Evolutionary conservation across 441 rosid species (phyloP).

Genomic region (Erodium chrysanthum): DNA sequence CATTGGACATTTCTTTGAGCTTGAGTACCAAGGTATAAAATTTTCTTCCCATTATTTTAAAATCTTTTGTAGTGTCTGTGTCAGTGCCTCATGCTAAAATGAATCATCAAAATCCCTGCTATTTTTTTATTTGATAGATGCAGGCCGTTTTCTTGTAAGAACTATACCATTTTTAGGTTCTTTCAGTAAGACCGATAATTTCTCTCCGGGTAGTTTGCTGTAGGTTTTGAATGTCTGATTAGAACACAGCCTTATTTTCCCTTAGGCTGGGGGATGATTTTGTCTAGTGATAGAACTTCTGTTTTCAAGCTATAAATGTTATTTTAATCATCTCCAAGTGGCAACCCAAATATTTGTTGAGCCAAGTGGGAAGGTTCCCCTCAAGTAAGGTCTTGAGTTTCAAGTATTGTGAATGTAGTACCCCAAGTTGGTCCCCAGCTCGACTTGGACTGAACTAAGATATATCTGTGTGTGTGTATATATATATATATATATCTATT

Average conservation of each 20-base stretch:
- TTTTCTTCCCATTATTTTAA: background rate
- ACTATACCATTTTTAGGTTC: background rate
- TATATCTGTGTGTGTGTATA: too few species aligned
- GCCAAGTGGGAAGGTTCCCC: background rate
- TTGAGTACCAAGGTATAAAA: constrained; percentile 77
- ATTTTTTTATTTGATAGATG: constrained; percentile 2
- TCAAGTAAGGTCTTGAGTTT: background rate
- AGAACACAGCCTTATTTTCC: background rate
- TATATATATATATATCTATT: too few species aligned
- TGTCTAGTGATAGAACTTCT: too few species aligned
- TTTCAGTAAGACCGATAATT: background rate
- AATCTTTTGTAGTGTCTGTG: constrained; percentile 10
- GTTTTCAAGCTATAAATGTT: too few species aligned
- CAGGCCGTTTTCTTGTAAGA: background rate
- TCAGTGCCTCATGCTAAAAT: constrained; percentile 9
- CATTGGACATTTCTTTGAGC: constrained; percentile 91
- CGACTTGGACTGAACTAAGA: too few species aligned
- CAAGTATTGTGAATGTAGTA: background rate
- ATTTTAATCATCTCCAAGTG: too few species aligned
- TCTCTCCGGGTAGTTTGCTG: background rate
- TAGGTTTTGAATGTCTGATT: background rate
- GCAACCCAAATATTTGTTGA: background rate
- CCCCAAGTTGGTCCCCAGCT: background rate
- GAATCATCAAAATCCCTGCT: background rate
- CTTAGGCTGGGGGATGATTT: too few species aligned